Evolutionary conservation across 2,329 filamentous ascomycete genomes (phyloP), one percentile per base, ranked within the genome.

Genomic region (Clarireedia hainanense): DNA sequence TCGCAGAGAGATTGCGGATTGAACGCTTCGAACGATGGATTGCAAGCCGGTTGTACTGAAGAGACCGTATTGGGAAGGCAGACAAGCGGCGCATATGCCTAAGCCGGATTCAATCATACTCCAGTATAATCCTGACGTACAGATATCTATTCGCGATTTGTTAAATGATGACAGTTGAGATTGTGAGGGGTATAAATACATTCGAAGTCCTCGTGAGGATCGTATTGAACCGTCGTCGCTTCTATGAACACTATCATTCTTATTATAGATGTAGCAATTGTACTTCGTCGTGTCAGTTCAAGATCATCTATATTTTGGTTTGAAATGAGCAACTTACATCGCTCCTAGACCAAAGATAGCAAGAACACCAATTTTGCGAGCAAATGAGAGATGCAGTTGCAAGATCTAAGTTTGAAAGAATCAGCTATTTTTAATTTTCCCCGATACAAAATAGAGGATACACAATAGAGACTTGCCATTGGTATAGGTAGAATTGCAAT

Each of bases 71-170:
- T 54, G 52, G 1, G 45, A 43, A 4, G 52, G 52, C 4, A 54
- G 52, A 54, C 52, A 54, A 40, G 54, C 54, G 20, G 48, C 48
- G 6, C 52, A 43, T n/a, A 56, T 5, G 9, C 54, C 54, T 30
- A 56, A 49, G 5, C 48, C 34, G 23, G 48, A 45, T 56, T 56
- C 54, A 6, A 56, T 45, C 15, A 56, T 20, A 10, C 36, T 43
- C 48, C 54, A 56, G 40, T 56, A 56, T 12, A 56, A 23, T 1
- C 52, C 52, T 1, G 52, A 42, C 24, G 54, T 50, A 9, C 40
- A 46, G 30, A 50, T 52, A 24, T 36, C 54, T 46, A 23, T 9
- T 24, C 20, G 7, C 20, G 20, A 6, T n/a, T 27, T 9, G 23
- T 20, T 9, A 7, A 20, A 10, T 20, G 14, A 9, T 9, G 3